Percentiles rank a stretch among this genome's conserved stretches.
Conservation (phyloP, 108 stramenopile species). For the Skeletonema potamos region DNA sequence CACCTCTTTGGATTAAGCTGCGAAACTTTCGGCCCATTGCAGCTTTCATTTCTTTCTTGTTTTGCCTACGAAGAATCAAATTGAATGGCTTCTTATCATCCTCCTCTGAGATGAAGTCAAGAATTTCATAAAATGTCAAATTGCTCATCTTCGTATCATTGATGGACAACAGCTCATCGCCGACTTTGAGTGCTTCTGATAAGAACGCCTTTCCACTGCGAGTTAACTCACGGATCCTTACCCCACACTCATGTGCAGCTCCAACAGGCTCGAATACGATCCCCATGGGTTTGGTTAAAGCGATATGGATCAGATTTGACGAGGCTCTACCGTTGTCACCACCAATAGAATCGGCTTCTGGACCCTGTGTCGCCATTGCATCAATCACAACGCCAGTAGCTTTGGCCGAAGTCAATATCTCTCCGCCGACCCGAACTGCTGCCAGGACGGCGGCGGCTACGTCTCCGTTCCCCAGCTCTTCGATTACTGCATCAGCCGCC, state of each 20-base stretch:
- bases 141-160: neutral
- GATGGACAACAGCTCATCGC: neutral
- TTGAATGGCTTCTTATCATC: neutral
- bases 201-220: neutral
- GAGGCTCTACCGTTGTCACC: neutral
- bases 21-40: neutral
- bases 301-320: neutral
- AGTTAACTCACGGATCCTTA: neutral
- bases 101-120: neutral
- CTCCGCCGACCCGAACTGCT: neutral
- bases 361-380: neutral
- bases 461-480: neutral
- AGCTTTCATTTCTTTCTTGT: slow-evolving; percentile 18
- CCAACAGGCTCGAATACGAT: neutral
- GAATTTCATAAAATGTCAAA: neutral
- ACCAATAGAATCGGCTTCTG: neutral
- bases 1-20: neutral
- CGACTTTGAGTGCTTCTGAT: neutral
- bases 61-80: neutral
- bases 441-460: neutral
- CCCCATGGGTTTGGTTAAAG: neutral
- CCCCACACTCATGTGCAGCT: neutral
- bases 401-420: neutral
- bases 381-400: neutral
- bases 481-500: neutral